Evolutionary conservation across 225 moss, liverwort and hornwort genomes (phyloP).

Genomic region (Thuidium tamariscinum): DNA sequence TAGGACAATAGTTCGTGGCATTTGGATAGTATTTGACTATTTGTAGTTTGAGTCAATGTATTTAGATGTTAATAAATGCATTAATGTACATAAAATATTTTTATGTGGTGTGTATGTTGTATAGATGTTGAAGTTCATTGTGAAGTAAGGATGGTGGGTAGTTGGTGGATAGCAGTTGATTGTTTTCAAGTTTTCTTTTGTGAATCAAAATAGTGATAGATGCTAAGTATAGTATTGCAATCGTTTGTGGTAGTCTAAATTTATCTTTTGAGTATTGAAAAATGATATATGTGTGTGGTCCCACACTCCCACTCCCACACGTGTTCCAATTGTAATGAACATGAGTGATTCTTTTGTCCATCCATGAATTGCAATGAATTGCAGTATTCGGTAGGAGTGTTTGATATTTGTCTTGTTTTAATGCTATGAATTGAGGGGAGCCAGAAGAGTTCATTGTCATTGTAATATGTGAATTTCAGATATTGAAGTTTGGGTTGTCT

Average conservation of each 20-base stretch:
- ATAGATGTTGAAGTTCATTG: not conserved
- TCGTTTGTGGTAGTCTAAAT: not conserved
- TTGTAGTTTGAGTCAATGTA: not conserved
- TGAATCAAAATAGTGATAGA: no score
- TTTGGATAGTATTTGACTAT: not conserved
- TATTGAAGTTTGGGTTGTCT: no score
- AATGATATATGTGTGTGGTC: not conserved
- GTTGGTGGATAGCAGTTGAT: not conserved
- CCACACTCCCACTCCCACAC: accelerated
- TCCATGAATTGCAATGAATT: not conserved
- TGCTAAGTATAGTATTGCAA: not conserved
- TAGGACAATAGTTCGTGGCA: not conserved
- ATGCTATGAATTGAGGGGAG: accelerated
- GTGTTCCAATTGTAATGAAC: not conserved
- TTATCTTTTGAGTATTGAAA: not conserved
- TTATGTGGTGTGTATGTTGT: not conserved
- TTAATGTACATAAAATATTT: not conserved
- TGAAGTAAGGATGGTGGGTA: accelerated
- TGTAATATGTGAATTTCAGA: not conserved
- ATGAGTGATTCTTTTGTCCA: not conserved
- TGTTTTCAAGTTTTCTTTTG: not conserved
- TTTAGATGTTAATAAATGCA: not conserved
- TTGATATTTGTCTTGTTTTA: not conserved
- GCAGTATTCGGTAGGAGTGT: accelerated
- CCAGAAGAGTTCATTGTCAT: no score